Percentiles rank a stretch among this genome's conserved stretches.
Conservation (phyloP, 2,329 filamentous ascomycete genomes). For the Phoma sp. region DNA sequence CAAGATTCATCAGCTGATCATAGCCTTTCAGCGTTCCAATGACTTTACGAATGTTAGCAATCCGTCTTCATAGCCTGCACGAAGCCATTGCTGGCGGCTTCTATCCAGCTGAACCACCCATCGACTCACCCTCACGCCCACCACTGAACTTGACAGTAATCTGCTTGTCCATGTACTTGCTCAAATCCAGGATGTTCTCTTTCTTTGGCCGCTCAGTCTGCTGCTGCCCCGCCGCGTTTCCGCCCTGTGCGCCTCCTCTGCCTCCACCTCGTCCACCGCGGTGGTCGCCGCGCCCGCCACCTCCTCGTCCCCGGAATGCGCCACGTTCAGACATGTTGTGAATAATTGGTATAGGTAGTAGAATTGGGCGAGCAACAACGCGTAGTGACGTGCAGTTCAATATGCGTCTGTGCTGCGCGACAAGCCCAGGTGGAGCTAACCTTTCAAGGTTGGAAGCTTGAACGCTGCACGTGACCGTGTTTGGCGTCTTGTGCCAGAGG, state of each 20-base stretch:
- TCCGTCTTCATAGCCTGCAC: not conserved
- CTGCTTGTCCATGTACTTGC: constrained; percentile 96
- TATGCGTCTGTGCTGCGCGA: constrained; percentile 7
- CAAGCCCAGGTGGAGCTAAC: constrained; percentile 10
- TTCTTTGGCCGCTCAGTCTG: constrained; percentile 81
- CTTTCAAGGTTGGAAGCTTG: not conserved
- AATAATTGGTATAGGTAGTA: constrained; percentile 6
- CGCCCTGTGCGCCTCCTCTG: constrained; percentile 45
- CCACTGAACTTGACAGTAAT: constrained; percentile 97
- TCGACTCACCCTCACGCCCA: constrained; percentile 76
- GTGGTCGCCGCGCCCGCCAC: constrained; percentile 36
- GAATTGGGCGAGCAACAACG: constrained; percentile 15
- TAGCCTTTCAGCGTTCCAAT: constrained; percentile 91
- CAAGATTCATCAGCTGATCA: constrained; percentile 97
- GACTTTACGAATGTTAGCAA: constrained; percentile 60
- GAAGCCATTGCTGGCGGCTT: not conserved
- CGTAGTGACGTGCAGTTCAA: constrained; percentile 32
- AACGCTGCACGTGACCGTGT: not conserved
- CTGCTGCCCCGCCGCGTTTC: constrained; percentile 32
- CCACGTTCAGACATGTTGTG: constrained; percentile 62
- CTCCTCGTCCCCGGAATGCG: constrained; percentile 54
- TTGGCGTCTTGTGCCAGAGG: not conserved
- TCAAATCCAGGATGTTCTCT: constrained; percentile 95
- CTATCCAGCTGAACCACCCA: not conserved
- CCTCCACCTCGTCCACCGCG: constrained; percentile 53